Conservation (phyloP, 148 eudicot species). For the Amaranthus hypochondriacus region DNA sequence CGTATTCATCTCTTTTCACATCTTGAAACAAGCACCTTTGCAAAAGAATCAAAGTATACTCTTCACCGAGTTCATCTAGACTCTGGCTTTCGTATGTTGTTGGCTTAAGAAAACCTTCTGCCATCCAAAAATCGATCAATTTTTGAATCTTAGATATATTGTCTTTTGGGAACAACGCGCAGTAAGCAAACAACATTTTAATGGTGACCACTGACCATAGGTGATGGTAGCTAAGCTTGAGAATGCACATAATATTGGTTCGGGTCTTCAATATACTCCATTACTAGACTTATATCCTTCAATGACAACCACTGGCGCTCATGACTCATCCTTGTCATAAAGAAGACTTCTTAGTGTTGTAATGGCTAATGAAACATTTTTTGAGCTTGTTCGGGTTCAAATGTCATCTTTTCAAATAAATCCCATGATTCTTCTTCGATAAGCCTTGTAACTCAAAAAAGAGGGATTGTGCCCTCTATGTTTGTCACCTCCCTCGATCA, state of each 20-base stretch:
- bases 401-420: conserved; percentile 19
- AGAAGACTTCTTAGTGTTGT: conserved; percentile 16
- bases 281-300: neutral
- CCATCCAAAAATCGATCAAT: conserved; percentile 25
- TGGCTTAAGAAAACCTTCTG: conserved; percentile 17
- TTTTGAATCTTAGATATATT: neutral
- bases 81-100: neutral
- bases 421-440: conserved; percentile 12
- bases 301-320: conserved; percentile 7
- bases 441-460: conserved; percentile 9
- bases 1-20: neutral
- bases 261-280: neutral
- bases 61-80: neutral
- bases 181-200: conserved; percentile 30
- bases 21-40: conserved; percentile 23
- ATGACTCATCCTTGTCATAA: neutral
- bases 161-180: conserved; percentile 30
- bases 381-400: conserved; percentile 4
- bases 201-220: neutral
- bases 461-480: neutral
- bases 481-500: too few relatives aligned
- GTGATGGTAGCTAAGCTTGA: neutral
- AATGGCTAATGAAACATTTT: conserved; percentile 15
- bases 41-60: conserved; percentile 7
- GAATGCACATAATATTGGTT: neutral